phyloP scores from a whole-genome alignment of 1,284 basidiomycete genomes.

The Trametes sp. region DNA sequence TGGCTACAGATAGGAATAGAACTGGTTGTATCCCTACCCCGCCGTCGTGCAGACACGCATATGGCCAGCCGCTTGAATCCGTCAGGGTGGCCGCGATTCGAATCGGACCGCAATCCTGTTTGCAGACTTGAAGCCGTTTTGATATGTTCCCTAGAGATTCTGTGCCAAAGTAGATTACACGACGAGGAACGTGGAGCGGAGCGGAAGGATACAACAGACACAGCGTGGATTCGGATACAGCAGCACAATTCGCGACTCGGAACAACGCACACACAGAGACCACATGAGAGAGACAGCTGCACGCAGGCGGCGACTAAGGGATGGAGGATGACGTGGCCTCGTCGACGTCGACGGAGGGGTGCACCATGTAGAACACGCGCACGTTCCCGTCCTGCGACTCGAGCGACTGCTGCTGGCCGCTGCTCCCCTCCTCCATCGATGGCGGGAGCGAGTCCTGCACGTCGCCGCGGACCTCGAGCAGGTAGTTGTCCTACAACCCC shows the following conservation, averaged over 20 bases:
- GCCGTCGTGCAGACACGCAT: too few species aligned
- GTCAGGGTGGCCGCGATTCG: too few species aligned
- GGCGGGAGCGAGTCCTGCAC: slow-evolving; percentile 78
- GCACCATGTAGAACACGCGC: slow-evolving; percentile 82
- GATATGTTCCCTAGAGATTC: neutral
- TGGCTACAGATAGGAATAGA: too few species aligned
- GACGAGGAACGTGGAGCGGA: neutral
- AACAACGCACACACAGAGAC: slow-evolving; percentile 2
- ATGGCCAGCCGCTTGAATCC: too few species aligned
- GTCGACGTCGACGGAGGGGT: slow-evolving; percentile 81
- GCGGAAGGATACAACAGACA: neutral
- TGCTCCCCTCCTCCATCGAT: slow-evolving; percentile 65
- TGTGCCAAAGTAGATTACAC: slow-evolving; percentile 17
- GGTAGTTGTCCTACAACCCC: slow-evolving; percentile 76
- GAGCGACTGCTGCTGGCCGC: slow-evolving; percentile 48
- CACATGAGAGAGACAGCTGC: slow-evolving; percentile 4
- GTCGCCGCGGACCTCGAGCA: slow-evolving; percentile 85
- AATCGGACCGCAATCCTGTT: too few species aligned
- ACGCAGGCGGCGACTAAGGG: slow-evolving; percentile 9
- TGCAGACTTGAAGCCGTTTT: too few species aligned
- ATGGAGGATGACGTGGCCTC: slow-evolving; percentile 45
- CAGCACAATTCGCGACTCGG: neutral
- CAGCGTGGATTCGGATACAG: slow-evolving; percentile 9
- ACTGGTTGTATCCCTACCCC: too few species aligned
- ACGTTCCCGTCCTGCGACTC: slow-evolving; percentile 61